Conservation (phyloP, 2,329 filamentous ascomycete species). For the Colletotrichum caudatum region DNA sequence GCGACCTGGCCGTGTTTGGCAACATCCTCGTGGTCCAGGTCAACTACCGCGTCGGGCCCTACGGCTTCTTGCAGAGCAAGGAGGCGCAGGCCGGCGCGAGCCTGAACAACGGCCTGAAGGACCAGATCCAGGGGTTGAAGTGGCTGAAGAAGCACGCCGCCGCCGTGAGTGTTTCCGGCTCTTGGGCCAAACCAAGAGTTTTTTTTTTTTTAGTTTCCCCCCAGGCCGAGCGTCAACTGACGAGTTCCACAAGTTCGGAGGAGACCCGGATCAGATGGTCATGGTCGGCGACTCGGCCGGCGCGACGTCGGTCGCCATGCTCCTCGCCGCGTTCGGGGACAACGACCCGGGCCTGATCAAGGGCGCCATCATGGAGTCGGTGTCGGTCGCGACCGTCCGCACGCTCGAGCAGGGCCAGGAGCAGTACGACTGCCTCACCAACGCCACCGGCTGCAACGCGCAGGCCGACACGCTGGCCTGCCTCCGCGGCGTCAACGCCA, state of each 20-base stretch:
- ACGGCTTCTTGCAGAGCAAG: slow-evolving; percentile 75
- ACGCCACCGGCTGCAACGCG: slow-evolving; percentile 57
- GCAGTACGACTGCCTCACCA: slow-evolving; percentile 61
- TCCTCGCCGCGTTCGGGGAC: slow-evolving; percentile 69
- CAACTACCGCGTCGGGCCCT: slow-evolving; percentile 82
- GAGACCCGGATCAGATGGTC: slow-evolving; percentile 75
- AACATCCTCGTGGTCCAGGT: slow-evolving; percentile 76
- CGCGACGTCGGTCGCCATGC: slow-evolving; percentile 72
- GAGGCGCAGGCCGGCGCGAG: slow-evolving; percentile 59
- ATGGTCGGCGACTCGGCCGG: slow-evolving; percentile 78
- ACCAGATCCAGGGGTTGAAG: slow-evolving; percentile 75
- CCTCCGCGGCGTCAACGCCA: slow-evolving; percentile 48
- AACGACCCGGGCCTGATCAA: slow-evolving; percentile 62
- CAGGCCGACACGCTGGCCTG: slow-evolving; percentile 58
- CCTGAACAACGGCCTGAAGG: slow-evolving; percentile 76
- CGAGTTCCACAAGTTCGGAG: slow-evolving; percentile 69
- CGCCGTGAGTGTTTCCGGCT: slow-evolving; percentile 44
- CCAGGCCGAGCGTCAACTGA: not conserved
- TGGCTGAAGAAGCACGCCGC: slow-evolving; percentile 77
- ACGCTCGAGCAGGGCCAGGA: slow-evolving; percentile 55
- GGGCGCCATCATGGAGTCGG: slow-evolving; percentile 62
- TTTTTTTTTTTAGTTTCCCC: not conserved
- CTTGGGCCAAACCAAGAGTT: too few relatives aligned
- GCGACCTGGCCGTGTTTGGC: slow-evolving; percentile 47
- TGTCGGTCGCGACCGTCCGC: slow-evolving; percentile 63